Evolutionary conservation across 257 asterid species (phyloP).

Genomic region (Penstemon newberryi): DNA sequence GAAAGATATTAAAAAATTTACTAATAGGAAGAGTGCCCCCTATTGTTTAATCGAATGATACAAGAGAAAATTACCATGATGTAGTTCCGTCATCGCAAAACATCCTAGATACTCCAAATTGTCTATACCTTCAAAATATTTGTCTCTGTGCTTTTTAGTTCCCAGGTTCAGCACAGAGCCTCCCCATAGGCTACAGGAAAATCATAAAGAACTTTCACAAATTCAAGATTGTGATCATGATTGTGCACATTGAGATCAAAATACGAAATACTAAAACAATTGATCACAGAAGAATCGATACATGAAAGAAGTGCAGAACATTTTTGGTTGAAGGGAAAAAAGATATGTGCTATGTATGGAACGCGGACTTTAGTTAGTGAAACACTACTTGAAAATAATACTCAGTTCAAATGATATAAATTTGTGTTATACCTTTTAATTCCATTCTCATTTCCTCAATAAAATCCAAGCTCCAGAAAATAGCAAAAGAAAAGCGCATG

Average conservation of each 20-base stretch:
- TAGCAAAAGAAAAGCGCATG: no score
- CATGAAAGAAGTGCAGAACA: background rate
- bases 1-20: background rate
- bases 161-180: slow-evolving; percentile 97
- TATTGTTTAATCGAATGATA: background rate
- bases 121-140: slow-evolving; percentile 83
- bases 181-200: slow-evolving; percentile 84
- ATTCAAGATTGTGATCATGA: background rate
- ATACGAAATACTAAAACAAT: background rate
- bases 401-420: background rate
- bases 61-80: slow-evolving; percentile 71
- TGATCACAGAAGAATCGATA: background rate
- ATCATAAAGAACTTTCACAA: background rate
- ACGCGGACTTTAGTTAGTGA: background rate
- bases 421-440: background rate
- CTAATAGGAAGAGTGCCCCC: background rate
- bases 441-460: no score
- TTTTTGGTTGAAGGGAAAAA: background rate
- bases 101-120: slow-evolving; percentile 87
- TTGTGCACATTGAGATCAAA: slow-evolving; percentile 4
- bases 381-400: background rate
- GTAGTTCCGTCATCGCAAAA: slow-evolving; percentile 98
- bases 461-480: no score
- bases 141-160: slow-evolving; percentile 85
- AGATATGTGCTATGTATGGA: background rate